A percentile compares a stretch with the other conserved stretches of the same genome.
These are phyloP conservation scores for Trapa incisa DNA, from an alignment of 345 rosid species.

Conservation along the genomic window DNA sequence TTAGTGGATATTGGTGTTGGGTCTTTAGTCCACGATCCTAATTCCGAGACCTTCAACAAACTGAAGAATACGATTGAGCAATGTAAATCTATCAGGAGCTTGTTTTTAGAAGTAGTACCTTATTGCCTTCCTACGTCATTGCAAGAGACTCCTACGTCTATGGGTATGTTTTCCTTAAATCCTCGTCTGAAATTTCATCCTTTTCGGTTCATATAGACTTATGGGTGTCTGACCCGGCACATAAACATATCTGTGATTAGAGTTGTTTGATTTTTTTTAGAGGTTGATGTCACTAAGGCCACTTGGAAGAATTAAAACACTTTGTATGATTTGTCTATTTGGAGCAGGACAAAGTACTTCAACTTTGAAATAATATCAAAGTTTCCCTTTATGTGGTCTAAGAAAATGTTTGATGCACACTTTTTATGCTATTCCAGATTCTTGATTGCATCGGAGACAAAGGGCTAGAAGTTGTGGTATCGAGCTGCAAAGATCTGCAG, in stretches of 20 bases:
- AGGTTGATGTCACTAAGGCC: background rate
- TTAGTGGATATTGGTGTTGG: slow-evolving; percentile 82
- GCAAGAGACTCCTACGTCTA: slow-evolving; percentile 62
- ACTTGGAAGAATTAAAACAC: too few species aligned
- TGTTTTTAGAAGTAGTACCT: slow-evolving; percentile 71
- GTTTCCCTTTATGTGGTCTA: background rate
- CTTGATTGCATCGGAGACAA: slow-evolving; percentile 84
- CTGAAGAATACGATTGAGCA: slow-evolving; percentile 33
- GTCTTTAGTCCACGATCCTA: slow-evolving; percentile 55
- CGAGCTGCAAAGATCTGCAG: slow-evolving; percentile 66
- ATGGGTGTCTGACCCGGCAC: too few species aligned
- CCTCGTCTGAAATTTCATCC: background rate
- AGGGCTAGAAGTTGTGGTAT: slow-evolving; percentile 72
- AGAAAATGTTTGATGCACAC: background rate
- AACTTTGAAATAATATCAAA: background rate
- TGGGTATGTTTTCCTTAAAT: slow-evolving; percentile 51
- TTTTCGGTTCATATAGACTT: too few species aligned
- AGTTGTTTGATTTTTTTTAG: background rate
- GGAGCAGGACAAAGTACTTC: too few species aligned
- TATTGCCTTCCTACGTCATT: slow-evolving; percentile 42
- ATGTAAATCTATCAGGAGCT: slow-evolving; percentile 50
- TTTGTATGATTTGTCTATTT: too few species aligned
- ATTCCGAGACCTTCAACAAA: slow-evolving; percentile 40
- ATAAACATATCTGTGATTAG: background rate
- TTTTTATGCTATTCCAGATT: slow-evolving; percentile 34